Conservation (phyloP, 805 yeast genomes). For the Isabelozyma heimii region DNA sequence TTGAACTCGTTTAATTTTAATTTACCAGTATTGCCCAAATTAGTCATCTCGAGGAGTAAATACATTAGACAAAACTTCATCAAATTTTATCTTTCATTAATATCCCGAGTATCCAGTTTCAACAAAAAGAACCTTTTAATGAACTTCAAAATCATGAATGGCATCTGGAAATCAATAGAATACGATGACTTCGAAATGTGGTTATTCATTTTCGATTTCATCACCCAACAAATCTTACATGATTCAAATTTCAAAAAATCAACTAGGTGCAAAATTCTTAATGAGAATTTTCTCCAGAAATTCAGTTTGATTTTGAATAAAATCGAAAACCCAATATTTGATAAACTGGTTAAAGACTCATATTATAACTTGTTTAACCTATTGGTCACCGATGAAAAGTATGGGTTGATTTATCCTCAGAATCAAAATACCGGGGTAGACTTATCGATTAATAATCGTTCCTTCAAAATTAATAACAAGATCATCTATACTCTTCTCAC, state of each 20-base stretch:
- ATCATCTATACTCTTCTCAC: constrained; percentile 61
- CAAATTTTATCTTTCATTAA: constrained; percentile 56
- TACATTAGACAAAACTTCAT: constrained; percentile 58
- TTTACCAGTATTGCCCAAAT: constrained; percentile 57
- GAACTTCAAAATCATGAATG: constrained; percentile 53
- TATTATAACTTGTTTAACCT: neutral
- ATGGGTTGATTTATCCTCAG: constrained; percentile 48
- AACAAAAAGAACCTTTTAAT: constrained; percentile 63
- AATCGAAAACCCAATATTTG: constrained; percentile 10
- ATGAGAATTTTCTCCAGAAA: constrained; percentile 68
- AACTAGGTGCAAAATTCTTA: constrained; percentile 72
- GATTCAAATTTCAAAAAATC: constrained; percentile 64
- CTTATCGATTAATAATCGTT: constrained; percentile 46
- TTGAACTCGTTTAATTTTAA: constrained; percentile 67
- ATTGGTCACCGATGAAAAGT: constrained; percentile 47
- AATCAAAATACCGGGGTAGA: constrained; percentile 42
- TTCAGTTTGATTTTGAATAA: constrained; percentile 47
- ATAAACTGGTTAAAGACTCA: neutral
- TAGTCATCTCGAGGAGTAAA: constrained; percentile 52
- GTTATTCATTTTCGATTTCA: constrained; percentile 41
- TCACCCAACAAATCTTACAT: constrained; percentile 49
- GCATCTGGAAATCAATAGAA: constrained; percentile 63
- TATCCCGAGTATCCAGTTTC: constrained; percentile 48
- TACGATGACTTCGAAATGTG: constrained; percentile 49
- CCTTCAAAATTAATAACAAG: constrained; percentile 65